phyloP scores from a whole-genome alignment of 305 asterid genomes.

The Lippia alba region DNA sequence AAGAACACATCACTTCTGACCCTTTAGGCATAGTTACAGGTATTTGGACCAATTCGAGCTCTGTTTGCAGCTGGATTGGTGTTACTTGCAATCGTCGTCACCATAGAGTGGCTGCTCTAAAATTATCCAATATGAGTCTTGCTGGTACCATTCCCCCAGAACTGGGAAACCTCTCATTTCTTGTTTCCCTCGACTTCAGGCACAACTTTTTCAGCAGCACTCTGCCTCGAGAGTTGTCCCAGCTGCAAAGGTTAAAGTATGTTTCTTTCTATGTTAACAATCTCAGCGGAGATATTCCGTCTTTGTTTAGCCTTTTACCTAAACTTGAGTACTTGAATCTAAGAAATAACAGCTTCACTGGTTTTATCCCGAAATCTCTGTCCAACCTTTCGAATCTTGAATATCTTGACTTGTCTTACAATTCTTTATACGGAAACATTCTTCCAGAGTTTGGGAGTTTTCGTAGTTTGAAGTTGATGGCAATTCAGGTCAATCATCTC shows the following conservation, averaged over 20 bases:
- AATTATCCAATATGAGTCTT: conserved; percentile 28
- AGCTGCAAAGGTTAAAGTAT: conserved; percentile 6
- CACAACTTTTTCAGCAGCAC: conserved; percentile 17
- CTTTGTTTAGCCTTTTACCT: too few species aligned
- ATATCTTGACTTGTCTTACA: conserved; percentile 19
- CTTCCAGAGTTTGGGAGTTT: conserved; percentile 31
- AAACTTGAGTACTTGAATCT: too few species aligned
- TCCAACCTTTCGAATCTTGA: conserved; percentile 38
- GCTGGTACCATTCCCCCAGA: conserved; percentile 31
- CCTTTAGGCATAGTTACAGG: background rate
- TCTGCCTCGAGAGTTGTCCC: conserved; percentile 29
- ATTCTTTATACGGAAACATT: conserved; percentile 31
- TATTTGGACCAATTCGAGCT: conserved; percentile 39
- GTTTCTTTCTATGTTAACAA: too few species aligned
- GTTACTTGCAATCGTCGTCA: conserved; percentile 29
- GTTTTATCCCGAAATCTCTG: conserved; percentile 35
- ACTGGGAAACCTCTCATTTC: conserved; percentile 35
- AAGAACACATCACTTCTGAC: conserved; percentile 15
- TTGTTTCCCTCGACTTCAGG: conserved; percentile 13
- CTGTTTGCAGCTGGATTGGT: too few species aligned
- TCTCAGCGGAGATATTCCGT: too few species aligned
- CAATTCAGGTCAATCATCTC: background rate
- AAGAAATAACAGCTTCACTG: conserved; percentile 33
- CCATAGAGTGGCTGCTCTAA: conserved; percentile 20
- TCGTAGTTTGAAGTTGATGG: background rate